Conservation (phyloP, 805 yeast species). For the Candida odintsovae region DNA sequence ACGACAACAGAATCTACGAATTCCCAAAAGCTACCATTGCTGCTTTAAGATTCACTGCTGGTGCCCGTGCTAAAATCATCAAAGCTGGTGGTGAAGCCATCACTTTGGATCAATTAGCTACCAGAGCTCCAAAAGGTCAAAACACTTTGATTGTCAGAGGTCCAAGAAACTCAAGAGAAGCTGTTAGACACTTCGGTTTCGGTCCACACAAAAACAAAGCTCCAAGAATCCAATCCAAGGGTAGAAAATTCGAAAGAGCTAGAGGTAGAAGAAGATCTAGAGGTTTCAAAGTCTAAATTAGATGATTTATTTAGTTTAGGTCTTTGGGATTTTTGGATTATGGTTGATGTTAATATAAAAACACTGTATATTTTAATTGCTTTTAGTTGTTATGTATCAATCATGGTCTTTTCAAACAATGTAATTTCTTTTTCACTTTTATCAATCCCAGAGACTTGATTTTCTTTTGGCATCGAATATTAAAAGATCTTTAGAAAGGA, state of each 20-base stretch:
- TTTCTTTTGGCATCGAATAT: not conserved
- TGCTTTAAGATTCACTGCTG: constrained; percentile 98
- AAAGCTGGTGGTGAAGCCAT: constrained; percentile 99
- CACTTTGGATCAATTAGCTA: constrained; percentile 98
- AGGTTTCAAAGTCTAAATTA: constrained; percentile 98
- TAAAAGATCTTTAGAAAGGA: constrained; percentile 5
- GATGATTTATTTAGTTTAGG: constrained; percentile 3
- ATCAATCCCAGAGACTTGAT: not conserved
- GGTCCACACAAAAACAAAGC: constrained; percentile 99
- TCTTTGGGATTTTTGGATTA: constrained; percentile 6
- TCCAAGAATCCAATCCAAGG: constrained; percentile 94
- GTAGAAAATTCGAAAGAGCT: constrained; percentile 99
- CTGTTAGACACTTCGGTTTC: constrained; percentile 99
- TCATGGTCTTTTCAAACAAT: constrained; percentile 1
- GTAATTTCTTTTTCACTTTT: not conserved
- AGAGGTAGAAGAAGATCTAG: constrained; percentile 99
- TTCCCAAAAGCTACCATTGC: constrained; percentile 98
- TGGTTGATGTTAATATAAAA: constrained; percentile 15
- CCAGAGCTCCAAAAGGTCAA: constrained; percentile 98
- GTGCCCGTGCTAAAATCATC: constrained; percentile 95
- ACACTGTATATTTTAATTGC: constrained; percentile 9
- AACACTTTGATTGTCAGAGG: constrained; percentile 98
- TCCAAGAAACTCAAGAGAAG: constrained; percentile 98
- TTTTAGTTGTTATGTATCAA: constrained; percentile 15
- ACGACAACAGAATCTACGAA: constrained; percentile 88